phyloP scores from a whole-genome alignment of 1,139 yeast species.

The Yarrowia galli region DNA sequence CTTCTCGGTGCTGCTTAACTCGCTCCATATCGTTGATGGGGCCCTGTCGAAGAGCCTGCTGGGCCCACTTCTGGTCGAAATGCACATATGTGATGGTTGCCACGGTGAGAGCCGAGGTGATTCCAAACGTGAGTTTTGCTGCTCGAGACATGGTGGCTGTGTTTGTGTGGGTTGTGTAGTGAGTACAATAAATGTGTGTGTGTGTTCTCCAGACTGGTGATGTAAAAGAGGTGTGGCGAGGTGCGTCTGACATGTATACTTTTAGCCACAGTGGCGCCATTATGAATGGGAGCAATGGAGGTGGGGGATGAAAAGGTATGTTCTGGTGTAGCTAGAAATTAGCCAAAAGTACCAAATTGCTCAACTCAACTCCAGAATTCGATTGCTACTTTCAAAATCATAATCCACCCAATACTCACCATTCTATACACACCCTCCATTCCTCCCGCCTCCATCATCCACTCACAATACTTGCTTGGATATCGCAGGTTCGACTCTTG shows the following conservation, averaged over 20 bases:
- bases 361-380: too few species aligned
- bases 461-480: too few species aligned
- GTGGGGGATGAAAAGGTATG: too few species aligned
- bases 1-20: constrained; percentile 56
- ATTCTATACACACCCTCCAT: too few species aligned
- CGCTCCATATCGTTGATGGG: constrained; percentile 80
- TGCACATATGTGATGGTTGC: constrained; percentile 72
- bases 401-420: not conserved
- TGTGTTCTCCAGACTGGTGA: not conserved
- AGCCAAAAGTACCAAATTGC: too few species aligned
- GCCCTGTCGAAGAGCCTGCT: constrained; percentile 75
- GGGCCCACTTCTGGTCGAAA: constrained; percentile 68
- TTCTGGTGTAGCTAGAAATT: too few species aligned
- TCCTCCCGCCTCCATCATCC: not conserved
- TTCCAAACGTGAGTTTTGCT: constrained; percentile 71
- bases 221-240: constrained; percentile 25
- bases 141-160: constrained; percentile 66
- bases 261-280: constrained; percentile 35
- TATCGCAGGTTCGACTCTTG: constrained; percentile 18
- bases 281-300: not conserved
- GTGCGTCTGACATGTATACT: constrained; percentile 1
- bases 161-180: not conserved
- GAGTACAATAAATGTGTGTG: not conserved
- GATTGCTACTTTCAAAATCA: not conserved
- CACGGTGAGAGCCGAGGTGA: constrained; percentile 63